Evolutionary conservation across 768 basidiomycete genomes (phyloP).

Genomic region (Naganishia friedmannii): DNA sequence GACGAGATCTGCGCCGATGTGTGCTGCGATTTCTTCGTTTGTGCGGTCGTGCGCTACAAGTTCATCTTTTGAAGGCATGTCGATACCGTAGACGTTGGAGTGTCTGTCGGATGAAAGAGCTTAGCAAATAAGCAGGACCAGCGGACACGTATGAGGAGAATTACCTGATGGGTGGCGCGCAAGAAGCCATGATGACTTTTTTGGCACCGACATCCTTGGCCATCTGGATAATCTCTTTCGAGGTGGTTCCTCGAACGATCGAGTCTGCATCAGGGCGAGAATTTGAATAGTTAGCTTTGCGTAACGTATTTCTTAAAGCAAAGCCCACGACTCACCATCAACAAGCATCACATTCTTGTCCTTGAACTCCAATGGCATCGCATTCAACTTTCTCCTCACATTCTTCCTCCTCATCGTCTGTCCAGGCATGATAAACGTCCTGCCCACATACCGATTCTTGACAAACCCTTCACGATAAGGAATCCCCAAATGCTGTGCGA

Average conservation of each 20-base stretch:
- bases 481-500: conserved; percentile 81
- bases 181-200: conserved; percentile 92
- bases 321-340: conserved; percentile 64
- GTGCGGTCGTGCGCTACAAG: conserved; percentile 81
- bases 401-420: conserved; percentile 96
- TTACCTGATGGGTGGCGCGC: conserved; percentile 90
- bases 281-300: conserved; percentile 7
- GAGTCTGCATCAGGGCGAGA: conserved; percentile 63
- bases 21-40: conserved; percentile 66
- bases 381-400: conserved; percentile 90
- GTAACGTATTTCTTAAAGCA: not conserved
- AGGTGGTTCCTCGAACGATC: conserved; percentile 96
- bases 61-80: conserved; percentile 95
- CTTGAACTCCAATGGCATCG: conserved; percentile 95
- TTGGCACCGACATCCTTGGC: conserved; percentile 97
- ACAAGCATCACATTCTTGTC: conserved; percentile 90
- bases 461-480: conserved; percentile 98
- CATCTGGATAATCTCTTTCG: conserved; percentile 98
- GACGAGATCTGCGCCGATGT: conserved; percentile 90
- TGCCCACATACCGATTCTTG: conserved; percentile 96
- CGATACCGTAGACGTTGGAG: conserved; percentile 97
- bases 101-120: conserved; percentile 52
- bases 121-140: not conserved
- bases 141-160: conserved; percentile 30
- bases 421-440: conserved; percentile 99